Evolutionary conservation across 2,329 filamentous ascomycete species (phyloP).

Genomic region (Diaporthe ampelina): DNA sequence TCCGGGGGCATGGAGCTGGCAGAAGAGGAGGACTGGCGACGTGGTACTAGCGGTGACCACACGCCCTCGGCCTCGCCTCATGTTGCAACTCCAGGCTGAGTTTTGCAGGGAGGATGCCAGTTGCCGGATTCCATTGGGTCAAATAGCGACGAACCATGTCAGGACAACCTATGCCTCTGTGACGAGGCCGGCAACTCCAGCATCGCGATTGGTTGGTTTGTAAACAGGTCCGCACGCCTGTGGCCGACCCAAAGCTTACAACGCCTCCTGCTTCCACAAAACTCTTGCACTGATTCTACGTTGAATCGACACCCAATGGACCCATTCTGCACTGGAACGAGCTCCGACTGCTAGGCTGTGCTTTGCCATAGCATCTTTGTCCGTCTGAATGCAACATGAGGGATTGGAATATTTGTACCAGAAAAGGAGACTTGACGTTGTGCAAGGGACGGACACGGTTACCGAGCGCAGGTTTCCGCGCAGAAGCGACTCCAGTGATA

Average conservation of each 20-base stretch:
- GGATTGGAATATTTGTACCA: conserved; percentile 3
- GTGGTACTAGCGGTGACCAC: conserved; percentile 29
- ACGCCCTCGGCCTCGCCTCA: conserved; percentile 17
- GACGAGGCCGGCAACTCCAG: conserved; percentile 12
- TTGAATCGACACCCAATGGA: background rate
- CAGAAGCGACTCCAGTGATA: background rate
- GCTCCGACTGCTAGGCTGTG: background rate
- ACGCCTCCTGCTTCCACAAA: background rate
- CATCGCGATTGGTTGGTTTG: conserved; percentile 29
- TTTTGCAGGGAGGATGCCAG: conserved; percentile 36
- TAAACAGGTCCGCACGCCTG: conserved; percentile 18
- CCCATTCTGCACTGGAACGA: background rate
- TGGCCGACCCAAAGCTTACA: conserved; percentile 14
- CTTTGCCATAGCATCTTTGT: background rate
- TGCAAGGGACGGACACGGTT: background rate
- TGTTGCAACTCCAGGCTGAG: conserved; percentile 23
- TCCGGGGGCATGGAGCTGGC: conserved; percentile 5
- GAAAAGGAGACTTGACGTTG: background rate
- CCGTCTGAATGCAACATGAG: conserved; percentile 1
- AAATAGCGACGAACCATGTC: conserved; percentile 27
- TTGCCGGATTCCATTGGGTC: background rate
- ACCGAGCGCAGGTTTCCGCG: background rate
- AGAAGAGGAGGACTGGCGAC: conserved; percentile 17
- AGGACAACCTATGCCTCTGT: conserved; percentile 15
- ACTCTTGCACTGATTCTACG: background rate